phyloP scores from a whole-genome alignment of 1,139 yeast genomes.

The Groenewaldozyma sp. region DNA sequence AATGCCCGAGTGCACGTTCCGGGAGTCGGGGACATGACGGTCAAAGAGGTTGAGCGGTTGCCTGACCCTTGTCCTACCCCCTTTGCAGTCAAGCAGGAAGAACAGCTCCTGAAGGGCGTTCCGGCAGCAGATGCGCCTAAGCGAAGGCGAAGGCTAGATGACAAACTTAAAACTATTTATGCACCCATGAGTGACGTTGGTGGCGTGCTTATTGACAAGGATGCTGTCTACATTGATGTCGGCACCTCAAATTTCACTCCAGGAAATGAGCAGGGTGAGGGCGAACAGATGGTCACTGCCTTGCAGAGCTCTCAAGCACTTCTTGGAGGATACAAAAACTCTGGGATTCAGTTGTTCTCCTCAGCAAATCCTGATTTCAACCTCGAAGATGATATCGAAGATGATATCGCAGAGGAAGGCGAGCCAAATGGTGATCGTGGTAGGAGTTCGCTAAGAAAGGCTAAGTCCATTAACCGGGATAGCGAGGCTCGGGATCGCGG shows the following conservation, averaged over 20 bases:
- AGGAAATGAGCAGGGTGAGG: conserved; percentile 65
- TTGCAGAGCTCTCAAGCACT: conserved; percentile 63
- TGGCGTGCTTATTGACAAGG: conserved; percentile 92
- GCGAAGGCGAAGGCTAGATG: conserved; percentile 86
- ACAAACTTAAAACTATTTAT: conserved; percentile 84
- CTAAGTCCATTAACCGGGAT: conserved; percentile 24
- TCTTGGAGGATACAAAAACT: conserved; percentile 54
- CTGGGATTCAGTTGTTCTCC: conserved; percentile 61
- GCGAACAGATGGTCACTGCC: conserved; percentile 76
- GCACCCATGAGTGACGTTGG: conserved; percentile 99
- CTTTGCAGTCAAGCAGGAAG: conserved; percentile 73
- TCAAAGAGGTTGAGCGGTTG: conserved; percentile 69
- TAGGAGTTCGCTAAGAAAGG: conserved; percentile 21
- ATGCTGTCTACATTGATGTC: conserved; percentile 92
- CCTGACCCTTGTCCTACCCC: conserved; percentile 99
- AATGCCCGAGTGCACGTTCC: conserved; percentile 86
- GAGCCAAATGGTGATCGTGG: conserved; percentile 29
- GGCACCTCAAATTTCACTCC: conserved; percentile 55
- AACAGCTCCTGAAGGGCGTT: conserved; percentile 46
- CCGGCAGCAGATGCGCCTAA: conserved; percentile 54
- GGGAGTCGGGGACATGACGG: conserved; percentile 85
- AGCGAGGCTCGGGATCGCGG: conserved; percentile 32
- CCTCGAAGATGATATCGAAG: conserved; percentile 35
- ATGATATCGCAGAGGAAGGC: conserved; percentile 33
- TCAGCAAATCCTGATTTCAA: conserved; percentile 36